Conservation (phyloP, 2,329 filamentous ascomycete genomes). For the Akanthomyces lecanii region DNA sequence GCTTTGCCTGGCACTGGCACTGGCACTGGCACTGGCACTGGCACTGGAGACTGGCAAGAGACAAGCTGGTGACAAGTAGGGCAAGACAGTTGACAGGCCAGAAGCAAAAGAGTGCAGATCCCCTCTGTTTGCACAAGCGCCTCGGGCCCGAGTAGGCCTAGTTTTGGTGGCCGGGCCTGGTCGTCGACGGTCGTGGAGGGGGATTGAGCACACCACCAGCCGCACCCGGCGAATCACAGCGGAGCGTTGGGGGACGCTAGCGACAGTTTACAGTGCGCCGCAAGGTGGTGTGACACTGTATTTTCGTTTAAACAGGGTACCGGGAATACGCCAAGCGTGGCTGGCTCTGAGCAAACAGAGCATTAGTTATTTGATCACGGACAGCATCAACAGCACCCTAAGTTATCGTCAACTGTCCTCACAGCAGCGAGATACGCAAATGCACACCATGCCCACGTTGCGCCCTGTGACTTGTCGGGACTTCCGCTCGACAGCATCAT, state of each 20-base stretch:
- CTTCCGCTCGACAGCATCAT: neutral
- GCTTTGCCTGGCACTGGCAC: too few species aligned
- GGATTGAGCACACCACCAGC: constrained; percentile 1
- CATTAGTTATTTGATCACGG: neutral
- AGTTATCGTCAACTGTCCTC: neutral
- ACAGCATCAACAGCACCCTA: neutral
- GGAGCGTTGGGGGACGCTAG: neutral
- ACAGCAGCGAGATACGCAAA: neutral
- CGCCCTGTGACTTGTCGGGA: neutral
- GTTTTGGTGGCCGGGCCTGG: neutral
- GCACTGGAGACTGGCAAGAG: too few species aligned
- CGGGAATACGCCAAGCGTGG: neutral
- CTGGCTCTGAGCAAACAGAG: neutral
- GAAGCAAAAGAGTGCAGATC: neutral
- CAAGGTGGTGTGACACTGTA: neutral
- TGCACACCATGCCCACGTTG: neutral
- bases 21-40: too few species aligned
- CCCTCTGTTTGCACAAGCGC: neutral
- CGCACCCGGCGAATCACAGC: neutral
- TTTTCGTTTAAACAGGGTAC: neutral
- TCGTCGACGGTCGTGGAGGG: neutral
- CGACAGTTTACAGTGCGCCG: neutral
- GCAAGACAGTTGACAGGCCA: neutral
- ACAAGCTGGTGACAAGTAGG: too few species aligned
- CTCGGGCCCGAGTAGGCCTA: neutral